These are phyloP conservation scores for Leccinum pachyderme DNA, from an alignment of 1,284 basidiomycete genomes.

Conservation along the genomic window DNA sequence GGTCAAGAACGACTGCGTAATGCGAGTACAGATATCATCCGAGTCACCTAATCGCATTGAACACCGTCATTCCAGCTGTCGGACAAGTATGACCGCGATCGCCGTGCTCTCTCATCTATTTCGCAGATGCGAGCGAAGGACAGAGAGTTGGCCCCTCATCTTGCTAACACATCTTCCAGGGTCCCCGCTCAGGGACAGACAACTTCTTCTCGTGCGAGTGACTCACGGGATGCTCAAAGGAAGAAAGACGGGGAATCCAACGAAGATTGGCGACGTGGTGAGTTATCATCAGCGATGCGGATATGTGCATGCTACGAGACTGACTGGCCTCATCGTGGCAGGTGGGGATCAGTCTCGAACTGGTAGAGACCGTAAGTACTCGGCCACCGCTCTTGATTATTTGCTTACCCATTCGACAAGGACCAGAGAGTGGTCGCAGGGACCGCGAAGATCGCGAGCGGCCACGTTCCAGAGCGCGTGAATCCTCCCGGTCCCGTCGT, in stretches of 20 bases:
- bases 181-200: slow-evolving; percentile 40
- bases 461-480: slow-evolving; percentile 58
- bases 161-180: slow-evolving; percentile 44
- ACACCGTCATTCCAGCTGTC: slow-evolving; percentile 54
- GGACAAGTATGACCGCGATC: slow-evolving; percentile 82
- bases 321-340: slow-evolving; percentile 22
- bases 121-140: slow-evolving; percentile 58
- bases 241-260: slow-evolving; percentile 69
- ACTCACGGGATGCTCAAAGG: slow-evolving; percentile 57
- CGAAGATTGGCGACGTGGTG: slow-evolving; percentile 82
- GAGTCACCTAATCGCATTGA: slow-evolving; percentile 11
- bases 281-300: slow-evolving; percentile 19
- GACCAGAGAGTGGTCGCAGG: slow-evolving; percentile 48
- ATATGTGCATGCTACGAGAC: neutral
- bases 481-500: slow-evolving; percentile 56
- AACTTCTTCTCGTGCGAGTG: slow-evolving; percentile 47
- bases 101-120: slow-evolving; percentile 52
- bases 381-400: slow-evolving; percentile 2
- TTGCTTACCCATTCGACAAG: slow-evolving; percentile 30
- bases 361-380: slow-evolving; percentile 56
- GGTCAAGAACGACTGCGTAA: slow-evolving; percentile 74
- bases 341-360: slow-evolving; percentile 51
- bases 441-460: slow-evolving; percentile 61
- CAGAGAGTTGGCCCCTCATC: slow-evolving; percentile 65
- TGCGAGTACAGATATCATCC: slow-evolving; percentile 42